Conservation (phyloP, 2,329 filamentous ascomycete species). For the Aspergillus floridensis region DNA sequence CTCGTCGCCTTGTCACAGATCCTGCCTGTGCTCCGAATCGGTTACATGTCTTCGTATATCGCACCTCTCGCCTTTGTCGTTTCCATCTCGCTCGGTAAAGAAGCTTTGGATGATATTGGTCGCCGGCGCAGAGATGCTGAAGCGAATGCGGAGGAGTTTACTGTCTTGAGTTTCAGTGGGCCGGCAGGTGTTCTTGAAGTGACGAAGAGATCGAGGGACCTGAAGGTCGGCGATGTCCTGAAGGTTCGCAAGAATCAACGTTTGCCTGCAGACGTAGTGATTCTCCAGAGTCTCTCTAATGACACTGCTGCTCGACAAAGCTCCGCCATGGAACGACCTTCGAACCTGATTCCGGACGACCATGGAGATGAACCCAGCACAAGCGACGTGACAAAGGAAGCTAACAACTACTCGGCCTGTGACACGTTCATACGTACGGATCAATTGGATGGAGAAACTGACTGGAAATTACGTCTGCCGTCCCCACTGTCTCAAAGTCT, state of each 20-base stretch:
- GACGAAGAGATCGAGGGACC: conserved; percentile 76
- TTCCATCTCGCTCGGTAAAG: conserved; percentile 88
- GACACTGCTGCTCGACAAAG: conserved; percentile 31
- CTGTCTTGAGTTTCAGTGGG: conserved; percentile 67
- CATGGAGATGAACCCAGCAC: conserved; percentile 17
- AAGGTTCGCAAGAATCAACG: conserved; percentile 89
- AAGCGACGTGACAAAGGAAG: conserved; percentile 22
- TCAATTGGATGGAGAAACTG: conserved; percentile 94
- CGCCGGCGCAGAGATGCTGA: conserved; percentile 83
- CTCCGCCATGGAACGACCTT: conserved; percentile 22
- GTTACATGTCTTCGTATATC: conserved; percentile 92
- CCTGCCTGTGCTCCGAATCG: conserved; percentile 84
- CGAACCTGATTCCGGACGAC: conserved; percentile 26
- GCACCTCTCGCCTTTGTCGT: conserved; percentile 90
- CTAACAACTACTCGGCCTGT: conserved; percentile 51
- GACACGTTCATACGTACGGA: conserved; percentile 98
- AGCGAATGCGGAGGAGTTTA: conserved; percentile 89
- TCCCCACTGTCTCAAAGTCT: conserved; percentile 83
- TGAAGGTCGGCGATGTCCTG: conserved; percentile 93
- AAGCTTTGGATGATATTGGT: conserved; percentile 90
- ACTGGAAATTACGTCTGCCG: conserved; percentile 93
- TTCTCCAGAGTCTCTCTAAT: conserved; percentile 77
- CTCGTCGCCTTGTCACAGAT: conserved; percentile 92
- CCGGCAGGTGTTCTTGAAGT: conserved; percentile 57
- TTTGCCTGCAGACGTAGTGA: conserved; percentile 89